phyloP scores from a whole-genome alignment of 164 flowering plant species.

The Piper longum region DNA sequence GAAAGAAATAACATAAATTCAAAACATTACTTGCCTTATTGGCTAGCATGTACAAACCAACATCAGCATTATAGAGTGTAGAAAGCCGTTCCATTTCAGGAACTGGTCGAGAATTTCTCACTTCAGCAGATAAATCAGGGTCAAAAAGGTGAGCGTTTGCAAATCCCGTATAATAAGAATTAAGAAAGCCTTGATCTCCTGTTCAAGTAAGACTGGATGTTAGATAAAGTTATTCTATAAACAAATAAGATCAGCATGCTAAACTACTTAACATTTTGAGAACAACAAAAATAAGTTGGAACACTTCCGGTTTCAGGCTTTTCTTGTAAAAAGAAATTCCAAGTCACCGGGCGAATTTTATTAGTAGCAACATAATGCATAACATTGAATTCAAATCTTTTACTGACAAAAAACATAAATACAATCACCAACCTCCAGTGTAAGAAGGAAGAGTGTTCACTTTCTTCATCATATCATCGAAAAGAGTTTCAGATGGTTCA shows the following conservation, averaged over 20 bases:
- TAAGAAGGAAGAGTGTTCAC: conserved; percentile 69
- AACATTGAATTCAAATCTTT: not conserved
- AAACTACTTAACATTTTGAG: not conserved
- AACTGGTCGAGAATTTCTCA: conserved; percentile 40
- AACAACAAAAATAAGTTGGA: no score
- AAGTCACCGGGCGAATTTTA: not conserved
- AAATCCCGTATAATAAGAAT: conserved; percentile 71
- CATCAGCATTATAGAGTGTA: conserved; percentile 95
- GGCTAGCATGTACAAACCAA: conserved; percentile 99
- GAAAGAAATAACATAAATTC: not conserved
- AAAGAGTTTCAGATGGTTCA: conserved; percentile 70
- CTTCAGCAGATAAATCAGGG: conserved; percentile 47
- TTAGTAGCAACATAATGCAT: not conserved
- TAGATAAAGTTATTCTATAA: not conserved
- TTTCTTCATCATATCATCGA: conserved; percentile 86
- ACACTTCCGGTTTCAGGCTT: not conserved
- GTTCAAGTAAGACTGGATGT: conserved; percentile 7
- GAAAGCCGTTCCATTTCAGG: conserved; percentile 94
- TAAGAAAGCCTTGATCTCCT: conserved; percentile 98
- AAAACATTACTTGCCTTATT: conserved; percentile 52
- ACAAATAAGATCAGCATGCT: not conserved
- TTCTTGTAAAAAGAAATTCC: no score
- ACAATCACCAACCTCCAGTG: conserved; percentile 55
- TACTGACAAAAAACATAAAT: not conserved
- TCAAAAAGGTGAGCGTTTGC: conserved; percentile 86